Conservation (phyloP, 495 filamentous ascomycete species). For the Aspergillus bertholletiae region DNA sequence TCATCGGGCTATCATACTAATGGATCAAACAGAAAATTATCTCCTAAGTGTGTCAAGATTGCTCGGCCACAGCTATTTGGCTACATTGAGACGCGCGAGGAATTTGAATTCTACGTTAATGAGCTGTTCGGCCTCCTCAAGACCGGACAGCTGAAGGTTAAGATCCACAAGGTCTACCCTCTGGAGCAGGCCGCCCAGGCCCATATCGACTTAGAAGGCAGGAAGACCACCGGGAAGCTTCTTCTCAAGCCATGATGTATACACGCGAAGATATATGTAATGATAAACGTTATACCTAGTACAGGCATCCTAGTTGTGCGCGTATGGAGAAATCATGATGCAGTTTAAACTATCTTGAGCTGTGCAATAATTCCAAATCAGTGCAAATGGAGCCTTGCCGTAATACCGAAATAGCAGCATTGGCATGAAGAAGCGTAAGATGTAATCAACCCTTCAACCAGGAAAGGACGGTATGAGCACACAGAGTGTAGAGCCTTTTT, state of each 20-base stretch:
- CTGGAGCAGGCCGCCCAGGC: slow-evolving; percentile 70
- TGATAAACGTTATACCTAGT: background rate
- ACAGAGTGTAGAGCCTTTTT: background rate
- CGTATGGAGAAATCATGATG: background rate
- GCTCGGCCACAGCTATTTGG: slow-evolving; percentile 69
- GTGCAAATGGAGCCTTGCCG: background rate
- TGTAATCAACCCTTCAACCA: background rate
- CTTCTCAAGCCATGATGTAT: slow-evolving; percentile 33
- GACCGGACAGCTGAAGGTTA: slow-evolving; percentile 65
- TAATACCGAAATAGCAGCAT: background rate
- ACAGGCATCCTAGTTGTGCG: background rate
- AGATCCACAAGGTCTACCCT: slow-evolving; percentile 80
- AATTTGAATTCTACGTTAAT: slow-evolving; percentile 65
- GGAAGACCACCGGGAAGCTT: slow-evolving; percentile 79
- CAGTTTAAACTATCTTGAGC: background rate
- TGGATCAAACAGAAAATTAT: slow-evolving; percentile 40
- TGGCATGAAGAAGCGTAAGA: background rate
- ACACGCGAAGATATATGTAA: background rate
- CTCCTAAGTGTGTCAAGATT: slow-evolving; percentile 77
- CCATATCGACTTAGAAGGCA: slow-evolving; percentile 76
- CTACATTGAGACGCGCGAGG: slow-evolving; percentile 74
- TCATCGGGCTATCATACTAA: background rate
- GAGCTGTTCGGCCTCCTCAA: slow-evolving; percentile 73
- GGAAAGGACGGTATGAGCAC: too few species aligned
- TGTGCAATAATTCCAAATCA: background rate